These are phyloP conservation scores for Ceraceosorus guamensis DNA, from an alignment of 1,284 basidiomycete species.

Conservation along the genomic window DNA sequence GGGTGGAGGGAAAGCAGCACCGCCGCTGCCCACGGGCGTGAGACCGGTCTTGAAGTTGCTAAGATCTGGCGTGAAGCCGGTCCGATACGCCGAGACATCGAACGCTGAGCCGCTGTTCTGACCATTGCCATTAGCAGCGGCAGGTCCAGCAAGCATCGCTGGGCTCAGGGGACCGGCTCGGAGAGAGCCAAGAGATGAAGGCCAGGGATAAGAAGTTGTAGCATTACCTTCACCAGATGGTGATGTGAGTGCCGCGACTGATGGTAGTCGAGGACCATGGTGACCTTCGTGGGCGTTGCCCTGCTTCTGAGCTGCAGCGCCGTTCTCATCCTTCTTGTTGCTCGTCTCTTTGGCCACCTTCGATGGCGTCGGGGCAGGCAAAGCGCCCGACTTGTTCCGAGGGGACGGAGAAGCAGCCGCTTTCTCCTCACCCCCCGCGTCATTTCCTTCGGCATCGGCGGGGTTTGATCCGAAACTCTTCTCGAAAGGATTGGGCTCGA, in stretches of 20 bases:
- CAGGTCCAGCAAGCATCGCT: conserved; percentile 86
- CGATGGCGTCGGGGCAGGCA: conserved; percentile 21
- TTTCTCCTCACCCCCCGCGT: conserved; percentile 30
- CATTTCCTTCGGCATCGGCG: conserved; percentile 38
- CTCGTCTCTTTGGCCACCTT: conserved; percentile 14
- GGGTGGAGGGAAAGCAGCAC: conserved; percentile 63
- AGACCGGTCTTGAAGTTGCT: conserved; percentile 52
- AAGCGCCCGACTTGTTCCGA: conserved; percentile 23
- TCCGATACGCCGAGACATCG: conserved; percentile 60
- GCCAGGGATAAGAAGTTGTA: conserved; percentile 29
- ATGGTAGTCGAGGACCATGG: conserved; percentile 57
- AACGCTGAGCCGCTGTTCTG: conserved; percentile 51
- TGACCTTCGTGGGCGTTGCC: conserved; percentile 5
- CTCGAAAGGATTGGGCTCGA: conserved; percentile 94
- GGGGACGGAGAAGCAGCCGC: too few species aligned
- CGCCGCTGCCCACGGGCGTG: conserved; percentile 54
- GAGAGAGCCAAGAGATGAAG: conserved; percentile 57
- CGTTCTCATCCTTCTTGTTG: conserved; percentile 3
- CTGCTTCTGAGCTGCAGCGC: conserved; percentile 2
- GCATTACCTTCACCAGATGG: conserved; percentile 62
- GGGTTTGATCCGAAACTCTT: conserved; percentile 70
- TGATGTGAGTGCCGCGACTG: conserved; percentile 73
- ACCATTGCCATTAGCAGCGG: conserved; percentile 36
- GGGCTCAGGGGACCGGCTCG: conserved; percentile 84
- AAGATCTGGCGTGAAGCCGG: conserved; percentile 69